phyloP scores from a whole-genome alignment of 192 early-diverging fungal genomes.

The Obelidium mucronatum region DNA sequence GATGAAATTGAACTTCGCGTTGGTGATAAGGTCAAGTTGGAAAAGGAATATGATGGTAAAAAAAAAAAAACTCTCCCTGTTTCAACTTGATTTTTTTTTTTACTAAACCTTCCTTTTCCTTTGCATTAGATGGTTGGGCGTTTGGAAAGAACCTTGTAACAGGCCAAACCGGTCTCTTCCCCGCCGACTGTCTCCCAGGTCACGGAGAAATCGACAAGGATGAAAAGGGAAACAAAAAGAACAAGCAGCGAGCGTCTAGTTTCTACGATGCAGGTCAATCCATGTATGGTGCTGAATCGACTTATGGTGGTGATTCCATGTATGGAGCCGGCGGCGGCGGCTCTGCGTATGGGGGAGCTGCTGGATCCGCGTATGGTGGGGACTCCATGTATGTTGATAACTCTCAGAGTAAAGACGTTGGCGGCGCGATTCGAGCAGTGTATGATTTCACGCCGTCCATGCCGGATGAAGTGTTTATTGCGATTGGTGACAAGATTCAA shows the following conservation, averaged over 20 bases:
- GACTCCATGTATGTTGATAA: too few relatives aligned
- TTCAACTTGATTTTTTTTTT: too few relatives aligned
- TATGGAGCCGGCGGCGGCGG: background rate
- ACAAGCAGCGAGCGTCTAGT: slow-evolving; percentile 19
- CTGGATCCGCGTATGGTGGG: background rate
- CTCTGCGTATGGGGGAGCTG: background rate
- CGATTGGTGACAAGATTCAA: slow-evolving; percentile 16
- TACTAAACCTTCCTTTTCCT: slow-evolving; percentile 18
- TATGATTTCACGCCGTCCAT: slow-evolving; percentile 12
- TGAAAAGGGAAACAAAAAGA: slow-evolving; percentile 24
- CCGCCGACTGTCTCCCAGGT: slow-evolving; percentile 51
- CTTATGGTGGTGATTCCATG: too few relatives aligned
- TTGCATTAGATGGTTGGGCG: slow-evolving; percentile 64
- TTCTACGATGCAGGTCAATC: background rate
- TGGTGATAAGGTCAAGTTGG: slow-evolving; percentile 1
- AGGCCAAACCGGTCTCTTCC: slow-evolving; percentile 53
- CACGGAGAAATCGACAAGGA: background rate
- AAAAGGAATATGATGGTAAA: slow-evolving; percentile 11
- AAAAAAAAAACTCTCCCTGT: too few relatives aligned
- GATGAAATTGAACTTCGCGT: slow-evolving; percentile 34
- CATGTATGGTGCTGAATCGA: background rate
- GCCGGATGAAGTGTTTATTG: slow-evolving; percentile 4
- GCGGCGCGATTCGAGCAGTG: background rate
- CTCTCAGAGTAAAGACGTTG: background rate
- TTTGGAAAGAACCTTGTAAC: slow-evolving; percentile 57